Percentiles rank a stretch among this genome's conserved stretches.
Evolutionary conservation across 352 stramenopile genomes (phyloP).

Genomic region (Plasmopara viticola): DNA sequence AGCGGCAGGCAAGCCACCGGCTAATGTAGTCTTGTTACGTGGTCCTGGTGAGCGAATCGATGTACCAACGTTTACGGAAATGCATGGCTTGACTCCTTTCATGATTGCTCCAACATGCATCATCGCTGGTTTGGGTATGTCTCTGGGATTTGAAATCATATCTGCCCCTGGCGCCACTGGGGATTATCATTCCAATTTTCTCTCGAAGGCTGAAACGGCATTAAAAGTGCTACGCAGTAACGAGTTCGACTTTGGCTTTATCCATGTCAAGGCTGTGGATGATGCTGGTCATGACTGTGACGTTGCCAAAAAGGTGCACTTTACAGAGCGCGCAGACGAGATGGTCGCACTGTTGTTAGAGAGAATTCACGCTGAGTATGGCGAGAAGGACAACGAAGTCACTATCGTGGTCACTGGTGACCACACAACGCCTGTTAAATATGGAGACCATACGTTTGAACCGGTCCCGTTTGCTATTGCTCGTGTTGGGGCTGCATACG

Average conservation of each 20-base stretch:
- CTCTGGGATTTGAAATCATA: conserved; percentile 69
- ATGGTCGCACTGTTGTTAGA: conserved; percentile 65
- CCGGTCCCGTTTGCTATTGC: conserved; percentile 78
- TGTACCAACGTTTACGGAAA: conserved; percentile 72
- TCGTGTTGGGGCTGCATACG: conserved; percentile 31
- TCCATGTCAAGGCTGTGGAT: conserved; percentile 84
- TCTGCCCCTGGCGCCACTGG: conserved; percentile 67
- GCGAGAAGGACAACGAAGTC: conserved; percentile 38
- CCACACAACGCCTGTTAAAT: conserved; percentile 82
- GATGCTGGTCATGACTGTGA: conserved; percentile 83
- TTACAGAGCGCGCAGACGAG: conserved; percentile 77
- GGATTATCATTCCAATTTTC: conserved; percentile 80
- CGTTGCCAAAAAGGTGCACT: conserved; percentile 80
- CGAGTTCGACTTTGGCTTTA: conserved; percentile 73
- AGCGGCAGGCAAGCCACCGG: conserved; percentile 45
- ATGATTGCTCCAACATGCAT: conserved; percentile 88
- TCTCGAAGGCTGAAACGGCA: conserved; percentile 74
- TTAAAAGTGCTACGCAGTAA: conserved; percentile 33
- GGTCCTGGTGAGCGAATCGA: conserved; percentile 82
- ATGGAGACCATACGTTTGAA: conserved; percentile 85
- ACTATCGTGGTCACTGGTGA: conserved; percentile 84
- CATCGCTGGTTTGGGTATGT: conserved; percentile 83
- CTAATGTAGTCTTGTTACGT: conserved; percentile 82
- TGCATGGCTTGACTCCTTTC: conserved; percentile 76
- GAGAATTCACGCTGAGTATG: conserved; percentile 36